Evolutionary conservation across 352 stramenopile genomes (phyloP), one percentile per base, ranked within the genome.

Genomic region (Blastocystis sp.): DNA sequence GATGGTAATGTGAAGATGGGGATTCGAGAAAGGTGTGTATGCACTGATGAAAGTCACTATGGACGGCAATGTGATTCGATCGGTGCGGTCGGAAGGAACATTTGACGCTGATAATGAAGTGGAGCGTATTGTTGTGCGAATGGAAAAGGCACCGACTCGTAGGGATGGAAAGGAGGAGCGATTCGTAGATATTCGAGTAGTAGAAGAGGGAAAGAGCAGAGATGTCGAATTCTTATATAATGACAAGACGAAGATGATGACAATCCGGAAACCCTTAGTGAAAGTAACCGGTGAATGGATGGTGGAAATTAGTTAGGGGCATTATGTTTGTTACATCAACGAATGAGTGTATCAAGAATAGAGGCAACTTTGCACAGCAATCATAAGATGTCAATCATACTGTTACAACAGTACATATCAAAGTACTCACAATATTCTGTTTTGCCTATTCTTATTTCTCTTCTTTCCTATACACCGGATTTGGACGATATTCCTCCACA

Each of bases 261-360:
- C 94, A 54, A 92, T 97, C 78, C 93, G 95, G 85, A 96, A 97
- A 91, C 94, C 94, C 20, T 90, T 91, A 53, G 90, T 95, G 73
- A 70, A 93, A 20, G 92, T 93, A 63, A 94, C 93, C 76, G 92
- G 93, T 55, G 91, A 92, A 63, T 96, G 93, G 93, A 90, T 92
- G 85, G 91, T 96, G 39, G 89, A 90, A 43, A 94, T 96, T 34
- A 90, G 90, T 54, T 93, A 50, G 39, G 66, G 39, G 24, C 18
- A 24, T 55, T 76, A 18, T 78, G 59, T 39, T 68, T 68, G 59
- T 68, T 24, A 37, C n/a, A 26, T n/a, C 9, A 18, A 68, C 9
- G 9, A 59, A 59, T 59, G 50, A 2, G 2, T 59, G 1, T 13
- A 2, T n/a, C 11, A n/a, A n/a, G 20, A n/a, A 59, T 59, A n/a